These are phyloP conservation scores for Colletotrichum karsti DNA, from an alignment of 2,329 filamentous ascomycete species.

Conservation along the genomic window DNA sequence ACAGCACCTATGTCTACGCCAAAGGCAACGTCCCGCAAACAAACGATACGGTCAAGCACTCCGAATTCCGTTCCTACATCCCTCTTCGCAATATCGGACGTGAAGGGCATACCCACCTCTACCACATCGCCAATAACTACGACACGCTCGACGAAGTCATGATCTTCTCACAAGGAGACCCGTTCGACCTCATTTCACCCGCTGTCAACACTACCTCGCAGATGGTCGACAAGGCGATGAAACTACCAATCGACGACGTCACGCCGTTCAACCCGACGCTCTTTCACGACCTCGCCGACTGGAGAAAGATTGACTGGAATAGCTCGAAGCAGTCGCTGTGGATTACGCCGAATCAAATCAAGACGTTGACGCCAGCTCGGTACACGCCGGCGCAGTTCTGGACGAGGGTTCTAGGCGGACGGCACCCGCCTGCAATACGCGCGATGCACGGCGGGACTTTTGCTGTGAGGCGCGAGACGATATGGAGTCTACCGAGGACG, in stretches of 20 bases:
- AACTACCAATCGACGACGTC: constrained; percentile 6
- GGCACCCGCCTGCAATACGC: constrained; percentile 23
- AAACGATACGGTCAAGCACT: constrained; percentile 23
- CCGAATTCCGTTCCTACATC: constrained; percentile 25
- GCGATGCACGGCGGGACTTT: constrained; percentile 30
- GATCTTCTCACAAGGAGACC: constrained; percentile 27
- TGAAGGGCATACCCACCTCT: constrained; percentile 23
- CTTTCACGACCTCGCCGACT: constrained; percentile 27
- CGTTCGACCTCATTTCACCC: constrained; percentile 20
- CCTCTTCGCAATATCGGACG: constrained; percentile 22
- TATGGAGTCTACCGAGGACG: constrained; percentile 12
- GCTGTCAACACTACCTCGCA: constrained; percentile 10
- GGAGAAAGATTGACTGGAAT: constrained; percentile 24
- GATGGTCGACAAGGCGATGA: constrained; percentile 18
- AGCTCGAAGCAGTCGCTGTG: constrained; percentile 20
- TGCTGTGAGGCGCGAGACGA: constrained; percentile 24
- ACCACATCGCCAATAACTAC: constrained; percentile 20
- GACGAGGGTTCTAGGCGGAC: constrained; percentile 5
- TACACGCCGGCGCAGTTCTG: constrained; percentile 28
- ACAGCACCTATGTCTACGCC: constrained; percentile 26
- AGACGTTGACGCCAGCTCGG: constrained; percentile 5
- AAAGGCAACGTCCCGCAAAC: constrained; percentile 22
- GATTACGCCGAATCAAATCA: constrained; percentile 27
- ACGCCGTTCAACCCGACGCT: constrained; percentile 27
- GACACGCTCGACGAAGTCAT: constrained; percentile 26